Evolutionary conservation across 495 filamentous ascomycete species (phyloP).

Genomic region (Haplographium delicatum): DNA sequence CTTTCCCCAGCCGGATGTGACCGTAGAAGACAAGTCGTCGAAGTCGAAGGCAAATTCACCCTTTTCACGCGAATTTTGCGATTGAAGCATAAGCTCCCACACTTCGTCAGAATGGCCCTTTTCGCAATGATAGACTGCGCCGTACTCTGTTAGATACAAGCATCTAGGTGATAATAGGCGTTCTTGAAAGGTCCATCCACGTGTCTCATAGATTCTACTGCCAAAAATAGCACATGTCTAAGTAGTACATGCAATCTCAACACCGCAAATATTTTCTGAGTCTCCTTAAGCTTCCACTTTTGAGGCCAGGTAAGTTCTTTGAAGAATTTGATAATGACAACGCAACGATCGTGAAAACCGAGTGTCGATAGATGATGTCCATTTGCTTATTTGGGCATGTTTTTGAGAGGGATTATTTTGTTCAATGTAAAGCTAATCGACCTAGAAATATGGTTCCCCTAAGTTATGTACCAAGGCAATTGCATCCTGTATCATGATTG

Average conservation of each 20-base stretch:
- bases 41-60: not conserved
- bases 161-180: not conserved
- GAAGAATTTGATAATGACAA: not conserved
- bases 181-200: not conserved
- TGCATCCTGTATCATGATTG: not conserved
- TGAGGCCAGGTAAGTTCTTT: not conserved
- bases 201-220: not conserved
- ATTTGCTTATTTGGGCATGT: not conserved
- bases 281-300: not conserved
- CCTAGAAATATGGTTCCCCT: not conserved
- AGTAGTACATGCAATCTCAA: not conserved
- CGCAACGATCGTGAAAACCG: not conserved
- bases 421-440: not conserved
- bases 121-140: not conserved
- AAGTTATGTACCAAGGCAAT: not conserved
- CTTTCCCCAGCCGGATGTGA: too few relatives aligned
- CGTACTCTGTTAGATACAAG: not conserved
- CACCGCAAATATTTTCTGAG: not conserved
- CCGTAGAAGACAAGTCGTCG: not conserved
- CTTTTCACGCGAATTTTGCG: not conserved
- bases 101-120: not conserved
- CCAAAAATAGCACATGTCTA: not conserved
- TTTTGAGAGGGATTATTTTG: not conserved
- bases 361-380: not conserved
- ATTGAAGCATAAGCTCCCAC: not conserved